Conservation (phyloP, 2,329 filamentous ascomycete species). For the Arachnopeziza araneosa region DNA sequence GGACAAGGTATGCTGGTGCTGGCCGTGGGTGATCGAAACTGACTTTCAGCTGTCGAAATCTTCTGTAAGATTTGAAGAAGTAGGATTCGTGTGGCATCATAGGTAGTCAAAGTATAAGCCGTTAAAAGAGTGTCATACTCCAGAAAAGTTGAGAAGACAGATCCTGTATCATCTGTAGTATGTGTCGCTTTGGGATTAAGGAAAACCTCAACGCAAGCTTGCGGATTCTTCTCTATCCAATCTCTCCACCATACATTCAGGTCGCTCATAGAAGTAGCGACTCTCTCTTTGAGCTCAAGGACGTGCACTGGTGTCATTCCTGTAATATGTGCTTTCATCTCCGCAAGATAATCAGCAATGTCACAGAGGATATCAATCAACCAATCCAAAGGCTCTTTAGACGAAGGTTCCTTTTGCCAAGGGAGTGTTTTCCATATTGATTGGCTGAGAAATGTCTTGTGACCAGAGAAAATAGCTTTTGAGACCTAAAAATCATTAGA, state of each 20-base stretch:
- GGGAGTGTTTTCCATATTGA: conserved; percentile 9
- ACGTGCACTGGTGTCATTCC: not conserved
- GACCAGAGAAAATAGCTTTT: conserved; percentile 4
- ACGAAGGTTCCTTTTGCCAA: conserved; percentile 8
- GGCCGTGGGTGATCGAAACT: not conserved
- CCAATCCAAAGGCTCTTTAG: conserved; percentile 7
- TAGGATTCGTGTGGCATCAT: conserved; percentile 4
- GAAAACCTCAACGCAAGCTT: not conserved
- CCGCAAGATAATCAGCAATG: conserved; percentile 3
- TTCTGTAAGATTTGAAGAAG: conserved; percentile 2
- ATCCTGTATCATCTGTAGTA: conserved; percentile 1
- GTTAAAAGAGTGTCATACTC: conserved; percentile 3
- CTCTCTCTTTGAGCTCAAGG: not conserved
- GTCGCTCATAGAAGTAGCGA: not conserved
- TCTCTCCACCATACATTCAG: conserved; percentile 9
- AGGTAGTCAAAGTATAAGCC: conserved; percentile 4
- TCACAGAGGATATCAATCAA: conserved; percentile 10
- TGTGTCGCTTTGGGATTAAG: not conserved
- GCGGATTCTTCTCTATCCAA: conserved; percentile 1
- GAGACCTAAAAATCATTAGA: conserved; percentile 5
- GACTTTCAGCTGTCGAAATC: not conserved
- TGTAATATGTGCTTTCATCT: not conserved
- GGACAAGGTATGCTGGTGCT: too few species aligned
- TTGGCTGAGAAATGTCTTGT: conserved; percentile 7
- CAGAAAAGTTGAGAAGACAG: conserved; percentile 3